These are phyloP conservation scores for Podaxis sp. DNA, from an alignment of 768 basidiomycete species.

Conservation along the genomic window DNA sequence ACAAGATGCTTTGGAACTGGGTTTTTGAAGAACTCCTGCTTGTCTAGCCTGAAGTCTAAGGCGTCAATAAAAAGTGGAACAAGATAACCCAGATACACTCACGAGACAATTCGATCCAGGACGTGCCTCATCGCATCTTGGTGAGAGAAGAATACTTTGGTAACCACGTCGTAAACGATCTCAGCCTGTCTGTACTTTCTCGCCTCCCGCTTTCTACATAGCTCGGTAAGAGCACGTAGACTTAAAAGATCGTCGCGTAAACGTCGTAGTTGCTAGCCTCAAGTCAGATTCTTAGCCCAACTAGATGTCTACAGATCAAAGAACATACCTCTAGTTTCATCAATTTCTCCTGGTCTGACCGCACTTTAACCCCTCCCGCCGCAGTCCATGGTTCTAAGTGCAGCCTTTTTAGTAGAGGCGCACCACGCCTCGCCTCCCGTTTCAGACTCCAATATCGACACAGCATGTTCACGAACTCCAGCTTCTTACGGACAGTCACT, in stretches of 20 bases:
- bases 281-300: neutral
- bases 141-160: slow-evolving; percentile 61
- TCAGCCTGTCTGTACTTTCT: slow-evolving; percentile 71
- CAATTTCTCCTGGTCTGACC: slow-evolving; percentile 79
- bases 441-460: slow-evolving; percentile 98
- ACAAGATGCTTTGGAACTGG: slow-evolving; percentile 79
- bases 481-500: slow-evolving; percentile 68
- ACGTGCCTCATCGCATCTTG: slow-evolving; percentile 54
- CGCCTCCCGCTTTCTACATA: slow-evolving; percentile 74
- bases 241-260: slow-evolving; percentile 75
- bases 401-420: slow-evolving; percentile 86
- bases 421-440: slow-evolving; percentile 87
- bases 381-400: slow-evolving; percentile 99
- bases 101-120: slow-evolving; percentile 72
- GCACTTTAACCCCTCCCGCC: slow-evolving; percentile 50
- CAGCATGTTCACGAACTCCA: slow-evolving; percentile 69
- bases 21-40: slow-evolving; percentile 69
- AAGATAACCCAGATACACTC: slow-evolving; percentile 21
- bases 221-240: slow-evolving; percentile 60
- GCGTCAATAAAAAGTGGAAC: neutral
- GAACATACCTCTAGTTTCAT: slow-evolving; percentile 73
- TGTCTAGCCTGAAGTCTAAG: slow-evolving; percentile 54
- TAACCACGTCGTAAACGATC: slow-evolving; percentile 62
- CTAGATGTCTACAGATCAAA: neutral
- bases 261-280: slow-evolving; percentile 46